A percentile compares a stretch with the other conserved stretches of the same genome.
Evolutionary conservation across 176 grass and related monocot species (phyloP).

Genomic region (Phoenix roebelenii): DNA sequence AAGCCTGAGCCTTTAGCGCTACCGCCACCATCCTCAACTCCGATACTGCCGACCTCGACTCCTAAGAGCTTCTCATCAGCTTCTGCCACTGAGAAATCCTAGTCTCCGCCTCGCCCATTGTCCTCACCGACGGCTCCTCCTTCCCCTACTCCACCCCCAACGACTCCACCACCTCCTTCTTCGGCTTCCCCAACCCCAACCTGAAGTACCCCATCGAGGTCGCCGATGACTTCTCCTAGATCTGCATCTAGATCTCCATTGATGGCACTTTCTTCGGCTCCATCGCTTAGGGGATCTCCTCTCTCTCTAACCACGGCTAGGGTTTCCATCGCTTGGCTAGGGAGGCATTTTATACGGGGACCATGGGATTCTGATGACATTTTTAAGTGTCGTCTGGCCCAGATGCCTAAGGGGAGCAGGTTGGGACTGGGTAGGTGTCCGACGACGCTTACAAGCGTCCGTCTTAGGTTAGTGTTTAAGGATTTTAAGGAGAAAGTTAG

Average conservation of each 20-base stretch:
- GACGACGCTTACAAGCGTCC: no score
- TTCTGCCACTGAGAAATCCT: conserved; percentile 72
- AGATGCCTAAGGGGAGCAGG: no score
- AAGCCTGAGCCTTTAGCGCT: conserved; percentile 68
- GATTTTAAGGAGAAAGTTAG: no score
- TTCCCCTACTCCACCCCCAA: conserved; percentile 72
- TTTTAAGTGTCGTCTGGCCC: no score
- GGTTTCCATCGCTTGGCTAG: no score
- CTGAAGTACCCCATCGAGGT: conserved; percentile 20
- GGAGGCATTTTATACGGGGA: no score
- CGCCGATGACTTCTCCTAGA: no score
- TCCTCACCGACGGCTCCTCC: conserved; percentile 55
- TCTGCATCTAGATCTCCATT: conserved; percentile 27
- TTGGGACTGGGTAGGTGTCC: no score
- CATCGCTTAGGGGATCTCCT: no score
- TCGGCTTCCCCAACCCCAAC: conserved; percentile 60
- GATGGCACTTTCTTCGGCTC: conserved; percentile 65
- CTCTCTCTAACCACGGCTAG: no score
- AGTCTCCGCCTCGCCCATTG: conserved; percentile 38
- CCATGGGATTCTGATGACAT: no score
- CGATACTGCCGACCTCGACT: conserved; percentile 49
- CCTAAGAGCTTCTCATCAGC: conserved; percentile 49
- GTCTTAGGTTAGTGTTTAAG: no score
- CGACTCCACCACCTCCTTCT: conserved; percentile 61
- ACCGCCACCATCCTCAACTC: conserved; percentile 52